These are phyloP conservation scores for Gossypium schwendimanii DNA, from an alignment of 441 rosid genomes.

Conservation along the genomic window DNA sequence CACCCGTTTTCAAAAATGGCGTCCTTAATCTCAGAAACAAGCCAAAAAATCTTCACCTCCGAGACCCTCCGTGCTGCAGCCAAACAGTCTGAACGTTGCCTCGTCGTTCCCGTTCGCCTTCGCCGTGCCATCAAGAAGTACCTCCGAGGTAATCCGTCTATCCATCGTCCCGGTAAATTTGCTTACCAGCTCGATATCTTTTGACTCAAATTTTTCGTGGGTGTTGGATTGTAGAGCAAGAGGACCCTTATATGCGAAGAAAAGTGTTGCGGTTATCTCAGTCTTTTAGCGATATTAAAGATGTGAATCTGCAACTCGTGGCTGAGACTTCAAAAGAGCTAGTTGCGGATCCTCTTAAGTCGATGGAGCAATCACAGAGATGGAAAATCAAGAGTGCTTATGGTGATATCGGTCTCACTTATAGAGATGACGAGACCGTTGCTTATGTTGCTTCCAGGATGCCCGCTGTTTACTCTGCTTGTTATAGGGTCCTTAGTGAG, in stretches of 20 bases:
- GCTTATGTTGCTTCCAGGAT: slow-evolving; percentile 92
- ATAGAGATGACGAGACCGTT: slow-evolving; percentile 66
- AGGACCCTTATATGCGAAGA: slow-evolving; percentile 70
- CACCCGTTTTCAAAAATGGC: slow-evolving; percentile 36
- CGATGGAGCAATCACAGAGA: slow-evolving; percentile 54
- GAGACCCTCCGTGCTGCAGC: slow-evolving; percentile 59
- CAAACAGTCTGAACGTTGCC: slow-evolving; percentile 64
- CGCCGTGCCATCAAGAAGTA: slow-evolving; percentile 77
- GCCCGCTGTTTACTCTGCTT: slow-evolving; percentile 91
- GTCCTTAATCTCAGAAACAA: slow-evolving; percentile 33
- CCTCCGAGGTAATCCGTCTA: slow-evolving; percentile 47
- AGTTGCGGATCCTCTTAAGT: slow-evolving; percentile 73
- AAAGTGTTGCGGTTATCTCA: slow-evolving; percentile 63
- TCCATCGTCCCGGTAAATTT: not conserved
- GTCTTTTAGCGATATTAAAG: slow-evolving; percentile 63
- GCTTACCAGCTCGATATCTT: not conserved
- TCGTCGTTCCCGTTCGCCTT: slow-evolving; percentile 64
- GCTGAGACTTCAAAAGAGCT: slow-evolving; percentile 54
- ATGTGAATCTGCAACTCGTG: slow-evolving; percentile 43
- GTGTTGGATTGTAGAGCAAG: slow-evolving; percentile 40
- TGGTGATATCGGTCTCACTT: slow-evolving; percentile 74
- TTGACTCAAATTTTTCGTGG: not conserved
- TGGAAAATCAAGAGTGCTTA: slow-evolving; percentile 83
- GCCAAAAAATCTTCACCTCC: slow-evolving; percentile 37
- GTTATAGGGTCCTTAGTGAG: slow-evolving; percentile 67